Conservation (phyloP, 73 alveolate genomes). For the Paramecium primaurelia region DNA sequence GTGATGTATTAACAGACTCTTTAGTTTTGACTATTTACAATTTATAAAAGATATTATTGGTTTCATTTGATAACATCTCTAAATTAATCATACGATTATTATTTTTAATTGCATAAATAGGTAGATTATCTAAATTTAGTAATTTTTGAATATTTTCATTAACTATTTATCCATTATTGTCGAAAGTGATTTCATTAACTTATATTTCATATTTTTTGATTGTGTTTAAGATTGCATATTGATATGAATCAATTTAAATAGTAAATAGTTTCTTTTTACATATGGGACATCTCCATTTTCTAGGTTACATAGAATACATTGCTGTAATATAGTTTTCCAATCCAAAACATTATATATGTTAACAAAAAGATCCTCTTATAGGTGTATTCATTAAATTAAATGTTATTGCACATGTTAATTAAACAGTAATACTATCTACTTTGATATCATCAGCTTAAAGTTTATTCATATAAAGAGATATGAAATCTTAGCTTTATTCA, state of each 20-base stretch:
- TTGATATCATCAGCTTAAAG: neutral
- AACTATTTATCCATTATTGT: neutral
- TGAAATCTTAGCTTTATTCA: neutral
- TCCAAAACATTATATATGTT: conserved; percentile 29
- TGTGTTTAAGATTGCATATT: neutral
- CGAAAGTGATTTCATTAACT: neutral
- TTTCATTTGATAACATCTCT: neutral
- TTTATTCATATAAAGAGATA: neutral
- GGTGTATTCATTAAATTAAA: neutral
- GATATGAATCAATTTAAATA: conserved; percentile 35
- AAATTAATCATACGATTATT: neutral
- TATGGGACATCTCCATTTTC: conserved; percentile 59
- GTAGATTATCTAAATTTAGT: neutral
- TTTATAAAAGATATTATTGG: neutral
- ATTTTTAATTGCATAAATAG: neutral
- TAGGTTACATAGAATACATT: conserved; percentile 36
- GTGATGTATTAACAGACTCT: neutral
- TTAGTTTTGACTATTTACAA: neutral
- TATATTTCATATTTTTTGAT: neutral
- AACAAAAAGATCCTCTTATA: conserved; percentile 12
- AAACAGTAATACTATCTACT: neutral
- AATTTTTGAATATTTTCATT: neutral
- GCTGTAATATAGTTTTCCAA: conserved; percentile 32
- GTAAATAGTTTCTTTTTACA: conserved; percentile 41
- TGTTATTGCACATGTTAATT: neutral